Evolutionary conservation across 2,329 filamentous ascomycete genomes (phyloP).

Genomic region (Orbilia blumenaviensis): DNA sequence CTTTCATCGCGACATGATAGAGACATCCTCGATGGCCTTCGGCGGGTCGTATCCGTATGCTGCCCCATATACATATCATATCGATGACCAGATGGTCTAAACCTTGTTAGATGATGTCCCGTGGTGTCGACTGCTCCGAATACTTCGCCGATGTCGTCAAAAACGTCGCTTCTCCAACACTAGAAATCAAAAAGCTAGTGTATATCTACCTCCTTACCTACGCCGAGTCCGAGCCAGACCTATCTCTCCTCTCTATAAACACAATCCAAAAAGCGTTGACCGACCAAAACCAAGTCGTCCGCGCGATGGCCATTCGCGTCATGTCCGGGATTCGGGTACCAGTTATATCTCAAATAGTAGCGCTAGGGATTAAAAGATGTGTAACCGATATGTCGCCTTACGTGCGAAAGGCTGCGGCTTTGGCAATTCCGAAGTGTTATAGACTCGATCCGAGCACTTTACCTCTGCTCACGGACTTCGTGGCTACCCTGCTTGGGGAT

Average conservation of each 20-base stretch:
- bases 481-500: slow-evolving; percentile 81
- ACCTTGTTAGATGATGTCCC: slow-evolving; percentile 86
- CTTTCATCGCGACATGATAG: slow-evolving; percentile 92
- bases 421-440: slow-evolving; percentile 96
- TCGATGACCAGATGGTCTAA: background rate
- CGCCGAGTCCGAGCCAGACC: slow-evolving; percentile 94
- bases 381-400: slow-evolving; percentile 92
- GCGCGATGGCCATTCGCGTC: slow-evolving; percentile 89
- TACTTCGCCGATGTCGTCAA: slow-evolving; percentile 99
- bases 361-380: slow-evolving; percentile 92
- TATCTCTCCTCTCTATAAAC: slow-evolving; percentile 95
- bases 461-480: slow-evolving; percentile 83
- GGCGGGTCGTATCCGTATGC: slow-evolving; percentile 82
- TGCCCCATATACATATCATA: background rate
- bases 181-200: slow-evolving; percentile 96
- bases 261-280: slow-evolving; percentile 98
- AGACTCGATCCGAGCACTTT: slow-evolving; percentile 84
- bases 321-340: slow-evolving; percentile 98
- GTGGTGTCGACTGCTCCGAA: slow-evolving; percentile 82
- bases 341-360: slow-evolving; percentile 97
- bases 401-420: slow-evolving; percentile 88
- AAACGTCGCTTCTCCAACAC: slow-evolving; percentile 91
- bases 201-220: slow-evolving; percentile 98
- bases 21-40: slow-evolving; percentile 89
- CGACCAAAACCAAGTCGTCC: slow-evolving; percentile 87